Evolutionary conservation across 2,329 filamentous ascomycete species (phyloP), one percentile per base, ranked within the genome.

Genomic region (Phoma herbarum): DNA sequence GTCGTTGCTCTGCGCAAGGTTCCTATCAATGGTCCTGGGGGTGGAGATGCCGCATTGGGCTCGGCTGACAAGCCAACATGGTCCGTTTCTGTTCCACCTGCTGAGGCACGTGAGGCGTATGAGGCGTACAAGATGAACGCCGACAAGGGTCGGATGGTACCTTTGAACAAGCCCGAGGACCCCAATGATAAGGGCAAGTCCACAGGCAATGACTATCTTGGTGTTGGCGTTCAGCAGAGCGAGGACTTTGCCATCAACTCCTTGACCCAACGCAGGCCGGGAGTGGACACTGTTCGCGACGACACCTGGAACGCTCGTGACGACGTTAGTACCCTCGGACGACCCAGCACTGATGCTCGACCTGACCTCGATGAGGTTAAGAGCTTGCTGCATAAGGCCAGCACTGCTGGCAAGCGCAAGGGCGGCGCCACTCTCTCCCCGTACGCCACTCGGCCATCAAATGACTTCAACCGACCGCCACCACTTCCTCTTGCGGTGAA

Each of bases 1-100:
- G 89, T 95, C 4, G 79, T 93, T 9, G 93, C 94, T 3, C 81
- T 97, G 58, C 91, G 92, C 78, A 93, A 90, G 79, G 85, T 99
- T 18, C 94, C 93, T 10, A 94, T 99, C 72, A 85, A 92, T 68
- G 88, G 82, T 20, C 94, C 94, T 55, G 93, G 90, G 39, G 93
- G 90, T 59, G 91, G 88, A 55, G 81, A 80, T 61, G 81, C 85
- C 57, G 86, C 85, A 39, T 85, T 90, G 6, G 86, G 83, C 29
- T 83, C 82, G 61, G 77, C 79, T 29, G 81, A 81, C n/a, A 95
- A 96, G 77, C 93, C 93, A 0, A 82, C 87, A 6, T 97, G 95
- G 81, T 90, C 89, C 18, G 93, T 97, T 20, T 76, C 88, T 7
- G 88, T 97, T 49, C 82, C 86, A 2, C 89, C 94, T 62, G 80